Conservation (phyloP, 768 basidiomycete species). For the Mycena metata region DNA sequence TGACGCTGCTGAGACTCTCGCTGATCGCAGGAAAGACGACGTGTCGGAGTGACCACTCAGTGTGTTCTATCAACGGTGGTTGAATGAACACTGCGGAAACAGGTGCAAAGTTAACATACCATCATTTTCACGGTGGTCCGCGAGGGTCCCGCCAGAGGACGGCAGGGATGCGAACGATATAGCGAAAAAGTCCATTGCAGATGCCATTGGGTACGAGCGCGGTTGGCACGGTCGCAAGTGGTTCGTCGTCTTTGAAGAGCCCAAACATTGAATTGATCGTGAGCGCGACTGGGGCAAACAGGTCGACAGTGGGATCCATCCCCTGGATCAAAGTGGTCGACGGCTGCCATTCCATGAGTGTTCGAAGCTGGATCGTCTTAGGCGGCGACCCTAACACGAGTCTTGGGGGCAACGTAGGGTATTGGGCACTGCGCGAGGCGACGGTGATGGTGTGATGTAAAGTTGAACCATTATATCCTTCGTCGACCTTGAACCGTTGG, state of each 20-base stretch:
- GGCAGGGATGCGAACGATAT: conserved; percentile 3
- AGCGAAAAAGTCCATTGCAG: conserved; percentile 3
- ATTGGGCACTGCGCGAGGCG: conserved; percentile 4
- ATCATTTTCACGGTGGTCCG: background rate
- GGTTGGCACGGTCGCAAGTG: background rate
- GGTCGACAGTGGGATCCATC: conserved; percentile 15
- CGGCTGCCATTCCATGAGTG: conserved; percentile 4
- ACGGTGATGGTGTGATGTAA: background rate
- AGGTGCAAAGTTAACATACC: conserved; percentile 11
- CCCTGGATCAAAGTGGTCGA: background rate
- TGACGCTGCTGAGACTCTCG: background rate
- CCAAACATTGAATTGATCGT: conserved; percentile 2
- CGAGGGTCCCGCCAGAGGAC: conserved; percentile 13
- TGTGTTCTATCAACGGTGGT: background rate
- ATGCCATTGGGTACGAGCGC: conserved; percentile 15
- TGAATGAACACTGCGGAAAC: background rate
- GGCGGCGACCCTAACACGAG: conserved; percentile 1
- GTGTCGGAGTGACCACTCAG: conserved; percentile 14
- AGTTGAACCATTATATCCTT: background rate
- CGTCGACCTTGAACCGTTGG: background rate
- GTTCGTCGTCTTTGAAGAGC: background rate
- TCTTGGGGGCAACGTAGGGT: background rate
- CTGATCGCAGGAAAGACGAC: background rate
- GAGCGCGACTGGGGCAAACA: conserved; percentile 10
- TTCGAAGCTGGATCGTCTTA: conserved; percentile 1